phyloP scores from a whole-genome alignment of 2,329 filamentous ascomycete genomes.

The Tolypocladium paradoxum region DNA sequence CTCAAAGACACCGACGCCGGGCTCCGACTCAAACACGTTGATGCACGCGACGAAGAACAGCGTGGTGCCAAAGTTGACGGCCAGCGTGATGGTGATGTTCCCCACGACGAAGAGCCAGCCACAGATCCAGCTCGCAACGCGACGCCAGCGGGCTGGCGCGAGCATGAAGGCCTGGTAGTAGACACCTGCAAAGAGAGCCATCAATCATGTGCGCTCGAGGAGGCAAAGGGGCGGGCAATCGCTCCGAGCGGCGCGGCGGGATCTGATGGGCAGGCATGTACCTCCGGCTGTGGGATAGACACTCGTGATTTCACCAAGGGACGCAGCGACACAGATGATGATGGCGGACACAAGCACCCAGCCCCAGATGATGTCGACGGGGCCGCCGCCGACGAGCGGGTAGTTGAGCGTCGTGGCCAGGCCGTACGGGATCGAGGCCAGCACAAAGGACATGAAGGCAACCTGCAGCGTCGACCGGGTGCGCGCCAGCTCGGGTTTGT shows the following conservation, averaged over 20 bases:
- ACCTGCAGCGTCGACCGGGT: conserved; percentile 59
- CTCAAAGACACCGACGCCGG: conserved; percentile 31
- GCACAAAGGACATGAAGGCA: conserved; percentile 67
- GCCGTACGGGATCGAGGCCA: conserved; percentile 65
- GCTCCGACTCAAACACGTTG: conserved; percentile 40
- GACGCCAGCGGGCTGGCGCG: conserved; percentile 47
- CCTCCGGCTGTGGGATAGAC: conserved; percentile 69
- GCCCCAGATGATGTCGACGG: conserved; percentile 62
- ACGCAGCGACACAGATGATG: conserved; percentile 59
- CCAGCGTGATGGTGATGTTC: conserved; percentile 72
- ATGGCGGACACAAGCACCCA: conserved; percentile 60
- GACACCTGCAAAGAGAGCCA: conserved; percentile 30
- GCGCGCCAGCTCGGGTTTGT: conserved; percentile 53
- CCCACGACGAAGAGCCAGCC: conserved; percentile 70
- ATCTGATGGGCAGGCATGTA: conserved; percentile 12
- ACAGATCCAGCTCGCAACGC: conserved; percentile 57
- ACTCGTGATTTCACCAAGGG: conserved; percentile 63
- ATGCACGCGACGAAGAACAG: conserved; percentile 48
- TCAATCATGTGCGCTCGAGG: conserved; percentile 8
- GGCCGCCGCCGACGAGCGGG: conserved; percentile 54
- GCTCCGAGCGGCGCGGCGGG: not conserved
- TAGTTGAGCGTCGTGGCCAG: conserved; percentile 60
- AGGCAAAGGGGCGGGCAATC: not conserved
- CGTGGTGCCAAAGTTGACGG: conserved; percentile 72
- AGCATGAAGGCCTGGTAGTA: conserved; percentile 76